phyloP scores from a whole-genome alignment of 2,329 filamentous ascomycete genomes.

The Fusarium staphyleae region DNA sequence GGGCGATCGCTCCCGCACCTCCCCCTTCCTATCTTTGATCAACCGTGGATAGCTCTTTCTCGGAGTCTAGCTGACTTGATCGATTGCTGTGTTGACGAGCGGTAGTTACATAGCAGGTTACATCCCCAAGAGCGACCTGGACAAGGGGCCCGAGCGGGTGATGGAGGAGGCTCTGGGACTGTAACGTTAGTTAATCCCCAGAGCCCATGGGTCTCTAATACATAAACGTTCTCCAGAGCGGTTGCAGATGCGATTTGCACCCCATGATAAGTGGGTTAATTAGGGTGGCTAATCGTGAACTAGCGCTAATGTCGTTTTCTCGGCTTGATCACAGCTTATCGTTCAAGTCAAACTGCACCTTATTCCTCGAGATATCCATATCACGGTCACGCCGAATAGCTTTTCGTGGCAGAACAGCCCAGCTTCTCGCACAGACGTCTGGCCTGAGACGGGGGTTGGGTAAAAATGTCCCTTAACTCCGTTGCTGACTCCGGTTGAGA shows the following conservation, averaged over 20 bases:
- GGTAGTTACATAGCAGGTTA: neutral
- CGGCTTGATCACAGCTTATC: too few relatives aligned
- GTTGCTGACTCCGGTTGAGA: neutral
- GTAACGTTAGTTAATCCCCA: too few relatives aligned
- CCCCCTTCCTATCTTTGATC: conserved; percentile 21
- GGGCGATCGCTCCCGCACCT: conserved; percentile 47
- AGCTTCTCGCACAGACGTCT: neutral
- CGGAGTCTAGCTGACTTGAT: too few relatives aligned
- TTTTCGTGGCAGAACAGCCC: neutral
- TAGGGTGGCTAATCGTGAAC: conserved; percentile 5
- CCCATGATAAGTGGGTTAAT: conserved; percentile 4
- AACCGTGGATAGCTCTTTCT: neutral
- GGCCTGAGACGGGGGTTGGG: neutral
- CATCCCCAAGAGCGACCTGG: conserved; percentile 12
- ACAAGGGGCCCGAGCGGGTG: conserved; percentile 4
- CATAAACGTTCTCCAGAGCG: neutral
- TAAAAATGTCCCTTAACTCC: neutral
- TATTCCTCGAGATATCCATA: neutral
- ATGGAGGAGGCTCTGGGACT: conserved; percentile 13
- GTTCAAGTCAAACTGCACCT: too few relatives aligned
- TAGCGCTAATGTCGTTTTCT: neutral
- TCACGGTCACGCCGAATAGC: neutral
- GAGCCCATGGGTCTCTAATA: conserved; percentile 3
- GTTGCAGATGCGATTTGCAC: conserved; percentile 8
- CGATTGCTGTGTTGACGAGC: neutral